Conservation (phyloP, 179 eudicot species). For the Actinidia polygama region DNA sequence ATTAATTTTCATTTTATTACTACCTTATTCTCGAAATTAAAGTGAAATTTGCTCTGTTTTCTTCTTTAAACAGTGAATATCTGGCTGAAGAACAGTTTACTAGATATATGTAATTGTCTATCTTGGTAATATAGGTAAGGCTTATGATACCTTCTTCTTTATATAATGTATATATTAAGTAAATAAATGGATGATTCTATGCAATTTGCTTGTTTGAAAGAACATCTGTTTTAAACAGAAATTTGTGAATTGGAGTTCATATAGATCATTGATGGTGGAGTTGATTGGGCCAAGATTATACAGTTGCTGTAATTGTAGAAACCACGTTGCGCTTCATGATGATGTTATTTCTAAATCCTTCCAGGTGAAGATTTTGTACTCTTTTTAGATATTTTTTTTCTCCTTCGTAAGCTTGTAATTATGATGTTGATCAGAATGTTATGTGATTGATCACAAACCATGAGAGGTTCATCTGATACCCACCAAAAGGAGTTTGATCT, state of each 20-base stretch:
- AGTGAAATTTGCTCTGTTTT: not conserved
- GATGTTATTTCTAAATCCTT: constrained; percentile 61
- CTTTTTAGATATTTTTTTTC: too few species aligned
- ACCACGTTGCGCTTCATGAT: constrained; percentile 58
- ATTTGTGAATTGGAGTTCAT: not conserved
- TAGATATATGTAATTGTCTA: not conserved
- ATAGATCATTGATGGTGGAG: constrained; percentile 45
- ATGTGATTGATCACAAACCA: not conserved
- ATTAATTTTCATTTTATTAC: not conserved
- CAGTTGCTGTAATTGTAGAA: constrained; percentile 55
- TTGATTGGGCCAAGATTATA: constrained; percentile 48
- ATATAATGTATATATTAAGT: not conserved
- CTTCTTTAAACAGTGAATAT: not conserved
- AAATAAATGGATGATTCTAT: not conserved
- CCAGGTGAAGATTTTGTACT: constrained; percentile 34
- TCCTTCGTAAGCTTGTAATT: not conserved
- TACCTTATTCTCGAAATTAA: too few species aligned
- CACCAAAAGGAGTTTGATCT: not conserved
- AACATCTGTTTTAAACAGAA: not conserved
- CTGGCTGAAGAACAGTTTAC: constrained; percentile 1
- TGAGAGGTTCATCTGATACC: not conserved
- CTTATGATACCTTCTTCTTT: not conserved
- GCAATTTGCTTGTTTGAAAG: not conserved
- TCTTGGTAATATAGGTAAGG: constrained; percentile 4
- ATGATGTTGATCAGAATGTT: not conserved